Percentiles rank a stretch among this genome's conserved stretches.
phyloP scores from a whole-genome alignment of 768 basidiomycete species.

The Holtermannia corniformis region DNA sequence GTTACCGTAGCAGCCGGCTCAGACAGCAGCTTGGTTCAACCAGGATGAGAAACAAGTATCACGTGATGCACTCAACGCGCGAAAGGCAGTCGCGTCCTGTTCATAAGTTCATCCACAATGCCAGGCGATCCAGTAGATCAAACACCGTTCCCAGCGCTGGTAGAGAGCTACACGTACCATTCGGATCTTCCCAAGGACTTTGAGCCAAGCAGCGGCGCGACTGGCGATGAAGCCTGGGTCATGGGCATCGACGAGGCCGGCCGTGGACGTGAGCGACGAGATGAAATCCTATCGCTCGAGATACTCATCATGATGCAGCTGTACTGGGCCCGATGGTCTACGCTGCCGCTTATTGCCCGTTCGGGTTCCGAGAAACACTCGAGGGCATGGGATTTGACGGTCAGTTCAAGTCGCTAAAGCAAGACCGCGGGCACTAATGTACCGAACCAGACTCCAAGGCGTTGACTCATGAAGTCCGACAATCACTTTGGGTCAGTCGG shows the following conservation, averaged over 20 bases:
- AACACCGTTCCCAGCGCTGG: constrained; percentile 16
- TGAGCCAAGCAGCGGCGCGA: constrained; percentile 6
- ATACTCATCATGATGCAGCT: constrained; percentile 36
- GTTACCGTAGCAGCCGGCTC: no score
- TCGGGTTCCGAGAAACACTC: constrained; percentile 61
- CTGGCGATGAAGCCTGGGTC: constrained; percentile 55
- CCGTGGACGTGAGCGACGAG: constrained; percentile 53
- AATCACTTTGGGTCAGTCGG: constrained; percentile 32
- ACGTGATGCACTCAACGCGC: background rate
- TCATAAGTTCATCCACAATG: background rate
- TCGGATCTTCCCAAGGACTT: constrained; percentile 19
- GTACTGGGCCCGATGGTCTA: constrained; percentile 91
- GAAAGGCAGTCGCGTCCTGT: background rate
- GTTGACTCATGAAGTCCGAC: constrained; percentile 60
- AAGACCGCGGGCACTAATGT: background rate
- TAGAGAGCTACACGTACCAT: constrained; percentile 31
- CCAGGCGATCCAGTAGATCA: constrained; percentile 29
- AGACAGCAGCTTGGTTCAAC: no score
- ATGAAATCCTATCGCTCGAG: background rate
- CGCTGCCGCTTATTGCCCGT: constrained; percentile 86
- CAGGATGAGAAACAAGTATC: no score
- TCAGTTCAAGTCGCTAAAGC: constrained; percentile 37
- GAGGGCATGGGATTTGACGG: constrained; percentile 85
- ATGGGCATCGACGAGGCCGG: constrained; percentile 99
- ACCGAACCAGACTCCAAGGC: constrained; percentile 73